Conservation (phyloP, 164 flowering plant species). For the Vitis rupestris region DNA sequence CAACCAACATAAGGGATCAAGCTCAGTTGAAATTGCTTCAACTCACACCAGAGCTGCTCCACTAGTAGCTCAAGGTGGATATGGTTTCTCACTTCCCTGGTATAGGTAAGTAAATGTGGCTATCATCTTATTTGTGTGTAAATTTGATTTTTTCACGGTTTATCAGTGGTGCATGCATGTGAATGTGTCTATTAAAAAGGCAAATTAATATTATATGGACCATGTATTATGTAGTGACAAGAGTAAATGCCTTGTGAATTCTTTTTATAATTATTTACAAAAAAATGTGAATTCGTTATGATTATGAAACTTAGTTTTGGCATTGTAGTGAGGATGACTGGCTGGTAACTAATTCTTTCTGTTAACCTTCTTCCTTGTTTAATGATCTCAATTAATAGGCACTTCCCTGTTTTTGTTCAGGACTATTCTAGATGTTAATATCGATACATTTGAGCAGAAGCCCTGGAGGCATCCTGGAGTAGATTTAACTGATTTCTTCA, state of each 20-base stretch:
- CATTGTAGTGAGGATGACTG: too few relatives aligned
- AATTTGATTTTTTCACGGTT: not conserved
- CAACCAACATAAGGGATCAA: conserved; percentile 16
- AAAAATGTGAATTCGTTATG: too few relatives aligned
- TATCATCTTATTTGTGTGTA: not conserved
- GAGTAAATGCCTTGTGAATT: too few relatives aligned
- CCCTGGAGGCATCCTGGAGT: conserved; percentile 65
- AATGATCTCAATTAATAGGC: too few relatives aligned
- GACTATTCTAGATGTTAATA: conserved; percentile 47
- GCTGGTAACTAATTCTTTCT: too few relatives aligned
- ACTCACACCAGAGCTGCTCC: conserved; percentile 12
- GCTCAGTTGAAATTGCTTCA: conserved; percentile 21
- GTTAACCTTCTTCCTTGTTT: too few relatives aligned
- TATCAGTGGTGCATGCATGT: not conserved
- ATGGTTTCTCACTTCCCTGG: conserved; percentile 52
- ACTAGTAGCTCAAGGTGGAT: conserved; percentile 25
- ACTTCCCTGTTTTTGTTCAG: conserved; percentile 29
- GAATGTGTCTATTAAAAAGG: not conserved
- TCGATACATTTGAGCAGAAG: conserved; percentile 48
- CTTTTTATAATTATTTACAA: too few relatives aligned
- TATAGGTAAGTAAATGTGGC: conserved; percentile 35
- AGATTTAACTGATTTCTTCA: conserved; percentile 60
- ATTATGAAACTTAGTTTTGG: too few relatives aligned
- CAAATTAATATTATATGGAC: not conserved
- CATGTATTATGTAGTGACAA: not conserved